These are phyloP conservation scores for Rhizopus delemar DNA, from an alignment of 371 early-diverging fungal species.

Conservation along the genomic window DNA sequence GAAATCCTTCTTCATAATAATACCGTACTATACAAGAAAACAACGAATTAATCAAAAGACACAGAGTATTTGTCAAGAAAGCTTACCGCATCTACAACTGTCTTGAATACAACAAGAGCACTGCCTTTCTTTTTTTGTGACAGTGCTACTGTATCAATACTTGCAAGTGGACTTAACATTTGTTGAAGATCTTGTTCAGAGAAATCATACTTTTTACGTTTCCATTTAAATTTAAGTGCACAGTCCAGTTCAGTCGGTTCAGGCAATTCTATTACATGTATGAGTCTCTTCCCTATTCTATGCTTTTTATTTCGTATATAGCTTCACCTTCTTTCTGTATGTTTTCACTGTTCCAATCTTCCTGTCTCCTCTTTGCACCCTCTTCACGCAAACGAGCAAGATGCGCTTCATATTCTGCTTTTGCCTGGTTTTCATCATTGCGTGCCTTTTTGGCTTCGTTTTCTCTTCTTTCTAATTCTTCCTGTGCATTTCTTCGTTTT, in stretches of 20 bases:
- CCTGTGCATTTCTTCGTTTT: conserved; percentile 45
- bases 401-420: conserved; percentile 45
- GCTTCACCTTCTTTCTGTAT: conserved; percentile 28
- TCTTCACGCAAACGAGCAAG: conserved; percentile 46
- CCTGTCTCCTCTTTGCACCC: conserved; percentile 44
- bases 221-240: conserved; percentile 51
- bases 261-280: conserved; percentile 19
- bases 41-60: not conserved
- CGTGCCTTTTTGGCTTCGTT: conserved; percentile 40
- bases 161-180: conserved; percentile 31
- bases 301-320: conserved; percentile 1
- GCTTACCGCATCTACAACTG: conserved; percentile 52
- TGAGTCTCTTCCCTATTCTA: not conserved
- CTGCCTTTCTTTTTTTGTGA: conserved; percentile 44
- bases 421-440: conserved; percentile 40
- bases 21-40: conserved; percentile 33
- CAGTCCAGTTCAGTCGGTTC: conserved; percentile 44
- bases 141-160: conserved; percentile 41
- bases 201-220: conserved; percentile 41
- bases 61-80: not conserved
- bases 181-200: conserved; percentile 29
- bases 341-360: conserved; percentile 38
- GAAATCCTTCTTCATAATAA: conserved; percentile 41
- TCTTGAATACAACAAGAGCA: conserved; percentile 45
- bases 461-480: conserved; percentile 49